Percentiles rank a stretch among this genome's conserved stretches.
Conservation (phyloP, 2,329 filamentous ascomycete species). For the Diplodia scrobiculata region DNA sequence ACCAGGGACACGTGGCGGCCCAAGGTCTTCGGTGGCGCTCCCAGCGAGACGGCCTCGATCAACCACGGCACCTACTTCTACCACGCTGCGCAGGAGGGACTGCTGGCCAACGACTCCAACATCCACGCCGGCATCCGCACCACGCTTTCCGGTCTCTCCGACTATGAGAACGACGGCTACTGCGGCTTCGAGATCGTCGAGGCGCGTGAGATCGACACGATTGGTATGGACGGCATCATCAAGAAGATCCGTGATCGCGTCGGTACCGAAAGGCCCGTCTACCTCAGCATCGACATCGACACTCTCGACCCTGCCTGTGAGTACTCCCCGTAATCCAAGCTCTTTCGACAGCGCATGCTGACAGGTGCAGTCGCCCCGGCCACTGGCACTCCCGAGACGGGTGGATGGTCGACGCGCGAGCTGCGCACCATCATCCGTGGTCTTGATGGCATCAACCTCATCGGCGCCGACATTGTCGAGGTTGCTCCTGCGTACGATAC, state of each 20-base stretch:
- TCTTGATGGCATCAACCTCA: constrained; percentile 67
- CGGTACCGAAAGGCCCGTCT: constrained; percentile 73
- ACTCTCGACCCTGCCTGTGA: constrained; percentile 79
- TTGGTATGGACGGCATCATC: constrained; percentile 73
- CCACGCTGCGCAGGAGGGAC: constrained; percentile 75
- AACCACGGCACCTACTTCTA: constrained; percentile 92
- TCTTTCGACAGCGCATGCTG: not conserved
- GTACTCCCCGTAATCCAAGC: constrained; percentile 34
- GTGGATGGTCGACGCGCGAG: constrained; percentile 74
- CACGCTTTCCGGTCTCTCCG: constrained; percentile 73
- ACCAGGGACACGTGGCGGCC: constrained; percentile 67
- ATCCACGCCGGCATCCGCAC: constrained; percentile 88
- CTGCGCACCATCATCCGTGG: constrained; percentile 71
- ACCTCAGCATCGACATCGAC: constrained; percentile 84
- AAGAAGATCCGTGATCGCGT: constrained; percentile 75
- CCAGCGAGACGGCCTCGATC: constrained; percentile 72
- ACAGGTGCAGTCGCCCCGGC: constrained; percentile 62
- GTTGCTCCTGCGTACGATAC: constrained; percentile 73
- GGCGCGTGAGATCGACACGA: constrained; percentile 69
- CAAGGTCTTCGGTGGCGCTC: constrained; percentile 82
- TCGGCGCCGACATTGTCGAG: constrained; percentile 72
- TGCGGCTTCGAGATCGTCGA: constrained; percentile 82
- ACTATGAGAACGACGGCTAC: constrained; percentile 84
- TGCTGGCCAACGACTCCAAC: constrained; percentile 78
- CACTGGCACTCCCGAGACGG: constrained; percentile 74